These are phyloP conservation scores for Lactarius evosmus DNA, from an alignment of 768 basidiomycete species.

Conservation along the genomic window DNA sequence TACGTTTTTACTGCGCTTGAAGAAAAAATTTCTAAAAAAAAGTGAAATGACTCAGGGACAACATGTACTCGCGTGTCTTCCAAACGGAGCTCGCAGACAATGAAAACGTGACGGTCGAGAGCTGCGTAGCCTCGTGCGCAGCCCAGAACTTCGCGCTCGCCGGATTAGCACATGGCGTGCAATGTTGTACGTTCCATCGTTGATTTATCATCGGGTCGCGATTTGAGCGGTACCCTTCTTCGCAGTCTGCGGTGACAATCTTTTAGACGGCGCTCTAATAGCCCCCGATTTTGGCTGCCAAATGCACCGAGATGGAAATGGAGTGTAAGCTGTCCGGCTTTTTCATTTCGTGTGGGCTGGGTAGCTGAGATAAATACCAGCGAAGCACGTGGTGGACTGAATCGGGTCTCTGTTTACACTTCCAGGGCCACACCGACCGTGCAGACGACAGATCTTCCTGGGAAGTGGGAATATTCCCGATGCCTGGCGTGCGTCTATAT, in stretches of 20 bases:
- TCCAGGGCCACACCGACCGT: slow-evolving; percentile 54
- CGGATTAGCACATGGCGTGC: slow-evolving; percentile 58
- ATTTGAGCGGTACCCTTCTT: slow-evolving; percentile 1
- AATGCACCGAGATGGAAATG: slow-evolving; percentile 69
- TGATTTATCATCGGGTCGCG: not conserved
- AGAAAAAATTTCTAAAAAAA: not conserved
- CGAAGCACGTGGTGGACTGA: slow-evolving; percentile 69
- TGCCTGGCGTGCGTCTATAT: slow-evolving; percentile 53
- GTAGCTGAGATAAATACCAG: slow-evolving; percentile 34
- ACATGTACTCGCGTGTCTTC: slow-evolving; percentile 59
- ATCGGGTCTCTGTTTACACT: slow-evolving; percentile 65
- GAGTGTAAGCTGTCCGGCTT: slow-evolving; percentile 44
- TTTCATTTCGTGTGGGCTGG: not conserved
- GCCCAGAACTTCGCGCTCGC: slow-evolving; percentile 59
- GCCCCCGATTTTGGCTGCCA: slow-evolving; percentile 55
- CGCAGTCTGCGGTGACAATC: slow-evolving; percentile 65
- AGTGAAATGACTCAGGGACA: slow-evolving; percentile 41
- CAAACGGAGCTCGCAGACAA: slow-evolving; percentile 41
- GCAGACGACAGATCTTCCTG: slow-evolving; percentile 57
- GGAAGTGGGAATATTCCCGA: slow-evolving; percentile 60
- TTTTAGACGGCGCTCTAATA: slow-evolving; percentile 56
- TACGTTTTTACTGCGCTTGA: slow-evolving; percentile 25
- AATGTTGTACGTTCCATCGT: slow-evolving; percentile 43
- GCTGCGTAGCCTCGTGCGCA: slow-evolving; percentile 59
- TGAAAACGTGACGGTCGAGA: slow-evolving; percentile 50